These are phyloP conservation scores for Raffaelea deltoideospora DNA, from an alignment of 2,329 filamentous ascomycete species.

Conservation along the genomic window DNA sequence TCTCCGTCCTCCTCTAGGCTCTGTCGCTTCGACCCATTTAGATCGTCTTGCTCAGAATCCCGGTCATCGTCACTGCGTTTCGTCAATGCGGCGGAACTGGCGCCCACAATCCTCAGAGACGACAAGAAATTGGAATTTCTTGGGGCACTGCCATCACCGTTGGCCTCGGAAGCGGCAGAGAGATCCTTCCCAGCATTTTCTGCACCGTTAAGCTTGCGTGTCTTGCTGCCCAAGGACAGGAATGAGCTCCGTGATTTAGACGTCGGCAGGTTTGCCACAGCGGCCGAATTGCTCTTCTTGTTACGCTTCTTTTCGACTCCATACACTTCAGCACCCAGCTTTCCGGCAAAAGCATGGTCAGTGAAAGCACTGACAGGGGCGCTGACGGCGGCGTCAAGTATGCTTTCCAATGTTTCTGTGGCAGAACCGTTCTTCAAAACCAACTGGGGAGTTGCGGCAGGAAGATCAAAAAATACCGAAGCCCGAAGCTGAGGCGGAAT, in stretches of 20 bases:
- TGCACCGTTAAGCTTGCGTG: conserved; percentile 14
- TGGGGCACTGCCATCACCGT: too few species aligned
- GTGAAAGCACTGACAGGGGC: conserved; percentile 87
- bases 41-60: background rate
- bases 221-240: conserved; percentile 29
- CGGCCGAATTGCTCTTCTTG: conserved; percentile 10
- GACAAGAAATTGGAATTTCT: too few species aligned
- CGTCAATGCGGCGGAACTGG: background rate
- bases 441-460: conserved; percentile 31
- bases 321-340: conserved; percentile 61
- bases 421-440: conserved; percentile 65
- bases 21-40: background rate
- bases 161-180: too few species aligned
- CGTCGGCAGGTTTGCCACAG: conserved; percentile 14
- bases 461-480: conserved; percentile 77
- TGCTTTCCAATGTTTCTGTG: conserved; percentile 75
- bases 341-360: conserved; percentile 70
- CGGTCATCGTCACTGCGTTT: background rate
- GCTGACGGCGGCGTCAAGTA: conserved; percentile 74
- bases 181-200: too few species aligned
- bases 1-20: background rate
- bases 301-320: conserved; percentile 40
- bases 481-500: conserved; percentile 76
- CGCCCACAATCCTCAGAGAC: too few species aligned
- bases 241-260: conserved; percentile 25